Conservation (phyloP, 306 rosid genomes). For the Castanopsis chinensis region DNA sequence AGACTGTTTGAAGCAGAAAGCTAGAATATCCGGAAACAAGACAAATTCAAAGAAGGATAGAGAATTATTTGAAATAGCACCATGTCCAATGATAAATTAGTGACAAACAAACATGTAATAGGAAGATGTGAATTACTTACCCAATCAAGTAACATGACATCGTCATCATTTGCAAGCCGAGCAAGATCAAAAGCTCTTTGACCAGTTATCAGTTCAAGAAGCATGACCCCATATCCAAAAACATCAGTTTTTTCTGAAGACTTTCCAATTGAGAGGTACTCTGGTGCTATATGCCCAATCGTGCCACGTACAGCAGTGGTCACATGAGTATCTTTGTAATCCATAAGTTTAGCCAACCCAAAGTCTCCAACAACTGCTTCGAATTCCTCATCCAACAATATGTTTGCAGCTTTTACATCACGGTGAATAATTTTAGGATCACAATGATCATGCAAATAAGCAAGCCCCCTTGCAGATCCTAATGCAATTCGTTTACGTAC, state of each 20-base stretch:
- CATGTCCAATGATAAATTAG: neutral
- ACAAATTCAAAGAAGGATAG: neutral
- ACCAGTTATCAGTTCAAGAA: constrained; percentile 95
- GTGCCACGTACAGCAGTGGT: constrained; percentile 96
- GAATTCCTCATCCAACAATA: constrained; percentile 86
- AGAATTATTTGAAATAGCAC: neutral
- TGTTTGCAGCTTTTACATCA: constrained; percentile 94
- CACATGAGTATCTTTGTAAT: constrained; percentile 89
- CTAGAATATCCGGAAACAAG: neutral
- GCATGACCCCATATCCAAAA: constrained; percentile 98
- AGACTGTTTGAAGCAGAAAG: neutral
- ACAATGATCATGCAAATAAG: constrained; percentile 95
- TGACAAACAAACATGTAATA: neutral
- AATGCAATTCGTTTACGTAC: constrained; percentile 62
- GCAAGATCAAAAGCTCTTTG: constrained; percentile 97
- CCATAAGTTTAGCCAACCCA: constrained; percentile 92
- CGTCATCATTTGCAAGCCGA: constrained; percentile 83
- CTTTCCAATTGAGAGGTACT: constrained; percentile 90
- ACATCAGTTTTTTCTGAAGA: constrained; percentile 93
- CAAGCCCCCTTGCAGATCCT: constrained; percentile 91
- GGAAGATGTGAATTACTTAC: constrained; percentile 40
- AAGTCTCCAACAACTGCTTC: constrained; percentile 97
- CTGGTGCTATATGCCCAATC: constrained; percentile 93
- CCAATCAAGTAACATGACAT: constrained; percentile 93
- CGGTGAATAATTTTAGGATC: constrained; percentile 95